Conservation (phyloP, 345 rosid species). For the Syzygium grande region DNA sequence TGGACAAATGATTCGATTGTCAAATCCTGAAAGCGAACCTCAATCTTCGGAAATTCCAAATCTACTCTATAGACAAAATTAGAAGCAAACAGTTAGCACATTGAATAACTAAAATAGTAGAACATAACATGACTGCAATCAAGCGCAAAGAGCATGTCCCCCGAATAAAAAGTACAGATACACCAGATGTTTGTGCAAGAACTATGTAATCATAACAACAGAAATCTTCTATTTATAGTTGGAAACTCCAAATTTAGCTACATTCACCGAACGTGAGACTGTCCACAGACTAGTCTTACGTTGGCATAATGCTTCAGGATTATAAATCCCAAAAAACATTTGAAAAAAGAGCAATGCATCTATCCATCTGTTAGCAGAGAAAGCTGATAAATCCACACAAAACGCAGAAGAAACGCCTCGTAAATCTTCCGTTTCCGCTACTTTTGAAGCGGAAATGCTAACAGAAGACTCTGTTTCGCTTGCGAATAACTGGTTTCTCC, state of each 20-base stretch:
- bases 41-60: constrained; percentile 84
- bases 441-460: neutral
- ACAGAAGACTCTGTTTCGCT: neutral
- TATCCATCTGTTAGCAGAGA: neutral
- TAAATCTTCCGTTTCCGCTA: neutral
- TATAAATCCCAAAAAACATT: neutral
- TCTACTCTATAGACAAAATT: constrained; percentile 48
- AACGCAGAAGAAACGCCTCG: neutral
- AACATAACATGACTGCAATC: neutral
- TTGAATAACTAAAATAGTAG: neutral
- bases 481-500: neutral
- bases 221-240: neutral
- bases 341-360: neutral
- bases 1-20: constrained; percentile 79
- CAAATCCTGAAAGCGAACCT: constrained; percentile 76
- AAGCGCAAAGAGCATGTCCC: neutral
- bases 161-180: neutral
- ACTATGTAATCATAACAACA: neutral
- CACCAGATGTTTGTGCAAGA: neutral
- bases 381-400: neutral
- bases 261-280: neutral
- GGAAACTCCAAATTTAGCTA: neutral
- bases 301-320: neutral
- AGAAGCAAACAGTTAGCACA: neutral
- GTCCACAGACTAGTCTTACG: neutral